A percentile compares a stretch with the other conserved stretches of the same genome.
Conservation (phyloP, 2,329 filamentous ascomycete species). For the Epichloe uncinata region DNA sequence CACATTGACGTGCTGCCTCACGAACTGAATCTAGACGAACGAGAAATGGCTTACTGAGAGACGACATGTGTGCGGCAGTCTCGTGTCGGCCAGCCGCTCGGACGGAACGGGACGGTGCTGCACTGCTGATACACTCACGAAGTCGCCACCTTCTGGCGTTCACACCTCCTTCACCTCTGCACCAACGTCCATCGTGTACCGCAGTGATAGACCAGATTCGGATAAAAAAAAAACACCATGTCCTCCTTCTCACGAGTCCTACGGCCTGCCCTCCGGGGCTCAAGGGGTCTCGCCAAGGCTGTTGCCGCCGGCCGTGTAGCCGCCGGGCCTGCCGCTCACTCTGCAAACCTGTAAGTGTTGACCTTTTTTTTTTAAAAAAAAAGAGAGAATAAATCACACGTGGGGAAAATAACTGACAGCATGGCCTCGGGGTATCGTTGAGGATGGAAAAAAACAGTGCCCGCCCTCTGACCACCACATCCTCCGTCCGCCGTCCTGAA, state of each 20-base stretch:
- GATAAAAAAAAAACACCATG: no score
- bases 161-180: neutral
- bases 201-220: no score
- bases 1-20: neutral
- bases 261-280: conserved; percentile 36
- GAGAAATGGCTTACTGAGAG: conserved; percentile 4
- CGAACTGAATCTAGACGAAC: neutral
- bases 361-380: no score
- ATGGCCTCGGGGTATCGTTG: no score
- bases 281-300: conserved; percentile 22
- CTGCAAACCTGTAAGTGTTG: conserved; percentile 14
- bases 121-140: neutral
- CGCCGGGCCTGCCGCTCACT: neutral
- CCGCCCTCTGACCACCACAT: conserved; percentile 48
- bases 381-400: neutral
- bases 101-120: no score
- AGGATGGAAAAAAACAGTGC: conserved; percentile 3
- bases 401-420: no score
- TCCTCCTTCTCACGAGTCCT: conserved; percentile 37
- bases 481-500: conserved; percentile 34
- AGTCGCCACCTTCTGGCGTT: neutral
- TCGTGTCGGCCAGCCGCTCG: neutral
- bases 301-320: conserved; percentile 8
- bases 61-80: conserved; percentile 1
- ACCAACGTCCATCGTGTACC: no score